These are phyloP conservation scores for Fusarium sp. DNA, from an alignment of 2,329 filamentous ascomycete species.

Conservation along the genomic window DNA sequence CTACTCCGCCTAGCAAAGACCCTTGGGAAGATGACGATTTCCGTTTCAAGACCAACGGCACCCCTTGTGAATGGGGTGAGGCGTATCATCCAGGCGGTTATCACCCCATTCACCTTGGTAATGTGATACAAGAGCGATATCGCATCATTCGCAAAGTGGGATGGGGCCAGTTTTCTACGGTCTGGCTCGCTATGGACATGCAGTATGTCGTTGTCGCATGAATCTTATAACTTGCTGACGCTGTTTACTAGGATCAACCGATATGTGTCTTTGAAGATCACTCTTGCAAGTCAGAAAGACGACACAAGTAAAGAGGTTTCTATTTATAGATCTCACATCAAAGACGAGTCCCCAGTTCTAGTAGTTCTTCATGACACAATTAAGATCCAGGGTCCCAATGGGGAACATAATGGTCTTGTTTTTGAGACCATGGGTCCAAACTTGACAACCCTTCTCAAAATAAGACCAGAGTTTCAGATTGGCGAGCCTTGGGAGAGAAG, in stretches of 20 bases:
- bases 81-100: background rate
- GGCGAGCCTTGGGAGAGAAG: background rate
- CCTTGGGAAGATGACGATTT: background rate
- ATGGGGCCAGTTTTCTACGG: background rate
- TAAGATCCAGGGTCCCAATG: background rate
- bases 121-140: background rate
- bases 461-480: background rate
- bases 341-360: background rate
- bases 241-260: fast-evolving
- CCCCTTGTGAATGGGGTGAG: background rate
- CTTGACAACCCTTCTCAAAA: background rate
- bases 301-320: background rate
- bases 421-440: background rate
- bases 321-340: background rate
- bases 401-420: background rate
- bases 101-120: background rate
- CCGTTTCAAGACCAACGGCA: background rate
- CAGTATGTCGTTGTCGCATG: background rate
- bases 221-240: fast-evolving
- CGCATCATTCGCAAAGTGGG: background rate
- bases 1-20: background rate
- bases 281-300: background rate
- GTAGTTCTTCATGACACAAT: background rate
- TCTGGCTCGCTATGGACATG: background rate
- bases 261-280: background rate